These are phyloP conservation scores for Exophiala aquamarina DNA, from an alignment of 2,329 filamentous ascomycete genomes.

Conservation along the genomic window DNA sequence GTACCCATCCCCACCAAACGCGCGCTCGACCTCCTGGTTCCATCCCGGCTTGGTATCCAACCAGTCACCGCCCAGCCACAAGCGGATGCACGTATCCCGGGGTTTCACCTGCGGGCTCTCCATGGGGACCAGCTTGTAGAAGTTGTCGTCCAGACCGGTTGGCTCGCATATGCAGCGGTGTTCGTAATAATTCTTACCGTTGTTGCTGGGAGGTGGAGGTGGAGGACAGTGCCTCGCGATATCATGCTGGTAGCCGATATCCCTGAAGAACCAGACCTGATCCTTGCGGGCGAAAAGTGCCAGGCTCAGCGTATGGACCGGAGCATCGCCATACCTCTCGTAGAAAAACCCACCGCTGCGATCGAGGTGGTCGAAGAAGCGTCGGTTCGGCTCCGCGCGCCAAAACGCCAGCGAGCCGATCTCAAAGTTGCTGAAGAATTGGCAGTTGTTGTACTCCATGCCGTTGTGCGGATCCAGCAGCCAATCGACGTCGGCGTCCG, in stretches of 20 bases:
- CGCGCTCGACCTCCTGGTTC: constrained; percentile 40
- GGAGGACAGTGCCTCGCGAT: constrained; percentile 41
- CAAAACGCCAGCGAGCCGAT: constrained; percentile 52
- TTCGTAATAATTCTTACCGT: neutral
- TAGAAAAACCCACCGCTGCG: constrained; percentile 50
- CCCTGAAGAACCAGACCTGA: constrained; percentile 53
- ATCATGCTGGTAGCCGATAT: constrained; percentile 47
- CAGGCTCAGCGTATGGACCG: constrained; percentile 56
- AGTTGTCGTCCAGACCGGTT: constrained; percentile 46
- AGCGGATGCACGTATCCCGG: constrained; percentile 46
- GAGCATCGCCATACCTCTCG: constrained; percentile 49
- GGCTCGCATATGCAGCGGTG: constrained; percentile 44
- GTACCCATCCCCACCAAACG: constrained; percentile 46
- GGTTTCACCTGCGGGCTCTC: constrained; percentile 51
- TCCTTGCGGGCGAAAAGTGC: constrained; percentile 54
- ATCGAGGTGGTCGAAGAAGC: constrained; percentile 53
- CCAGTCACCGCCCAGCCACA: constrained; percentile 43
- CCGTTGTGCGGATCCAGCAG: constrained; percentile 39
- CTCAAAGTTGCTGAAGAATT: constrained; percentile 56
- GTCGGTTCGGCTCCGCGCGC: constrained; percentile 44
- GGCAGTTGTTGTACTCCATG: constrained; percentile 47
- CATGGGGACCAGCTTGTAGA: constrained; percentile 48
- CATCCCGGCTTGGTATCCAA: constrained; percentile 45
- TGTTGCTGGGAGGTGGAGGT: constrained; percentile 18
- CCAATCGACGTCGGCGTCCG: constrained; percentile 53